phyloP scores from a whole-genome alignment of 2,329 filamentous ascomycete species.

The Neonectria magnoliae region DNA sequence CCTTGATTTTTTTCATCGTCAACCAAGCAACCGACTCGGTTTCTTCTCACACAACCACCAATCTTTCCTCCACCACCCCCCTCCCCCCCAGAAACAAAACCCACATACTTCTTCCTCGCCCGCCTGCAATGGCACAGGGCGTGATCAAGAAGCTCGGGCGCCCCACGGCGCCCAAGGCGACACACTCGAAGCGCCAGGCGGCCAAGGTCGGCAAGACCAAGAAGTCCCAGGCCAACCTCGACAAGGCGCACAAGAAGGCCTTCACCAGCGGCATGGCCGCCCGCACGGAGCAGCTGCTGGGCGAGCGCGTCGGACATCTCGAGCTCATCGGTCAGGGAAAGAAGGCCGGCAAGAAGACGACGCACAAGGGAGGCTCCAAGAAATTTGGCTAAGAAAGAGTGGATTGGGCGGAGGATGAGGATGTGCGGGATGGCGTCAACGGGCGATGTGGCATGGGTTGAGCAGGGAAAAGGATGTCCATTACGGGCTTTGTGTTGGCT shows the following conservation, averaged over 20 bases:
- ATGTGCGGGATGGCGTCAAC: slow-evolving; percentile 2
- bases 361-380: slow-evolving; percentile 60
- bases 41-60: slow-evolving; percentile 59
- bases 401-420: background rate
- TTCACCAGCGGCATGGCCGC: slow-evolving; percentile 63
- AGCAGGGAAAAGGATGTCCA: background rate
- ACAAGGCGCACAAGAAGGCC: slow-evolving; percentile 63
- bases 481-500: slow-evolving; percentile 2
- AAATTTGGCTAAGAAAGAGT: slow-evolving; percentile 61
- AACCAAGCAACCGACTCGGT: slow-evolving; percentile 15
- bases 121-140: slow-evolving; percentile 63
- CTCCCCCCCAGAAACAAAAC: background rate
- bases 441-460: background rate
- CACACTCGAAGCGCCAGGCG: slow-evolving; percentile 55
- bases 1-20: slow-evolving; percentile 34
- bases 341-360: slow-evolving; percentile 54
- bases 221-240: slow-evolving; percentile 56
- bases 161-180: slow-evolving; percentile 52
- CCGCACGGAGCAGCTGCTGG: slow-evolving; percentile 67
- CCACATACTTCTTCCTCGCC: background rate
- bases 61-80: slow-evolving; percentile 1
- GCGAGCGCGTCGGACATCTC: slow-evolving; percentile 67
- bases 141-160: slow-evolving; percentile 58
- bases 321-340: slow-evolving; percentile 68
- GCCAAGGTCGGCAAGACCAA: slow-evolving; percentile 62